Base-by-base conservation (phyloP, 768 basidiomycete species). In the Coprinellus micaceus region DNA sequence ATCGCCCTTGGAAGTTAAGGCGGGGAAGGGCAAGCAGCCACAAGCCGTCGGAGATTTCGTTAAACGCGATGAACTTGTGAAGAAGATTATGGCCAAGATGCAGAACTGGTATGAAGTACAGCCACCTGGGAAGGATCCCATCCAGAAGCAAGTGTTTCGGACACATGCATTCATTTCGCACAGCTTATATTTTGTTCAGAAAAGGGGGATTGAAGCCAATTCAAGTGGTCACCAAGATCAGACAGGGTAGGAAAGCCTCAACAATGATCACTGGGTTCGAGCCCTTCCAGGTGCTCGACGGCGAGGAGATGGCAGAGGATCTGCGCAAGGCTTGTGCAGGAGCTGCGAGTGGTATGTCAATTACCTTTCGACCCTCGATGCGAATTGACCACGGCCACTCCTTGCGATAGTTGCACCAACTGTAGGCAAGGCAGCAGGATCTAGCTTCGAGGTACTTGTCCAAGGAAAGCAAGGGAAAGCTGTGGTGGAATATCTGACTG, bases 221-320 rank as follows among this genome's bases (percentile, higher is more conserved):
- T 28, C 77, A 80, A 15, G 79, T 96, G 7, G 72, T 77, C 2
- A 77, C 81, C 47, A 94, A 92, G 72, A 70, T 82, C 30, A 78
- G 91, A n/a, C 87, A 90, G 66, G 90, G 88, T 2, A 79, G 86
- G 19, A 92, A 88, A 68, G 83, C 84, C 3, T 83, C 80, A 47
- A 96, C 93, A 1, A 71, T 88, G 45, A 78, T 95, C 52, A 84
- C 85, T 0, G 88, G 89, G 0, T 88, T 91, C 57, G 94, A 97
- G 66, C 79, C 86, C 0, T 97, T 86, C 68, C 72, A 81, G 25
- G 69, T 79, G 19, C 70, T 91, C 10, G 75, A 83, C 13, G 81
- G 85, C 12, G 85, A 90, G 11, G 81, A 82, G 26, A 82, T 94
- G 69, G 86, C 87, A 1, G 89, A 94, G 45, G 89, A 90, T 46